phyloP scores from a whole-genome alignment of 2,329 filamentous ascomycete genomes.

The Setomelanomma holmii region DNA sequence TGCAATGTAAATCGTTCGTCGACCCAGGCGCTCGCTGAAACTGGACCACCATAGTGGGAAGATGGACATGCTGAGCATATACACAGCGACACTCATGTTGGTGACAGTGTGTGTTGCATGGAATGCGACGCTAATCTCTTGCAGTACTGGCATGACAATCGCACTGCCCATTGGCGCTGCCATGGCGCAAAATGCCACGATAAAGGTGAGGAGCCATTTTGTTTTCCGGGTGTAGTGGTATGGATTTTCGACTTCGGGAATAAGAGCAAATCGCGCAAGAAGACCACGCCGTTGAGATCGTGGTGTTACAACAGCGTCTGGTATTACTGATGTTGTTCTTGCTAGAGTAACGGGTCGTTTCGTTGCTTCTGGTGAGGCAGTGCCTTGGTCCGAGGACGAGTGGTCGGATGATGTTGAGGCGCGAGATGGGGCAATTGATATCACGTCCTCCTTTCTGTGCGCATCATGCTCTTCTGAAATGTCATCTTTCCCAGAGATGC shows the following conservation, averaged over 20 bases:
- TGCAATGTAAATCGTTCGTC: conserved; percentile 46
- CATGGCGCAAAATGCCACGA: conserved; percentile 78
- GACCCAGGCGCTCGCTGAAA: conserved; percentile 46
- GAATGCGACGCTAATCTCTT: conserved; percentile 43
- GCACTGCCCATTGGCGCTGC: conserved; percentile 83
- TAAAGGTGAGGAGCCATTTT: conserved; percentile 84
- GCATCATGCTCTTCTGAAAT: conserved; percentile 9
- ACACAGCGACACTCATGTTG: conserved; percentile 51
- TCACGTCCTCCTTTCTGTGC: conserved; percentile 17
- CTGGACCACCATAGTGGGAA: conserved; percentile 52
- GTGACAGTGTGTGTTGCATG: conserved; percentile 41
- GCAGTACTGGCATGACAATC: conserved; percentile 71
- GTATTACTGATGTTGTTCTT: conserved; percentile 41
- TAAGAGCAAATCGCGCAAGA: conserved; percentile 71
- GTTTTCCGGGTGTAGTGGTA: conserved; percentile 74
- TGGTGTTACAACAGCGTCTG: conserved; percentile 58
- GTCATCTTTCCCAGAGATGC: conserved; percentile 13
- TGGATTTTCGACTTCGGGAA: conserved; percentile 81
- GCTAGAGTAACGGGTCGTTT: conserved; percentile 27
- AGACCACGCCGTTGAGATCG: conserved; percentile 71
- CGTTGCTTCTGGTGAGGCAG: conserved; percentile 1
- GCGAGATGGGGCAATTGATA: conserved; percentile 32
- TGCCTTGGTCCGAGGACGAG: conserved; percentile 14
- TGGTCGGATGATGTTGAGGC: conserved; percentile 28
- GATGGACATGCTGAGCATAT: conserved; percentile 52